phyloP scores from a whole-genome alignment of 2,329 filamentous ascomycete genomes.

The Byssothecium circinans region DNA sequence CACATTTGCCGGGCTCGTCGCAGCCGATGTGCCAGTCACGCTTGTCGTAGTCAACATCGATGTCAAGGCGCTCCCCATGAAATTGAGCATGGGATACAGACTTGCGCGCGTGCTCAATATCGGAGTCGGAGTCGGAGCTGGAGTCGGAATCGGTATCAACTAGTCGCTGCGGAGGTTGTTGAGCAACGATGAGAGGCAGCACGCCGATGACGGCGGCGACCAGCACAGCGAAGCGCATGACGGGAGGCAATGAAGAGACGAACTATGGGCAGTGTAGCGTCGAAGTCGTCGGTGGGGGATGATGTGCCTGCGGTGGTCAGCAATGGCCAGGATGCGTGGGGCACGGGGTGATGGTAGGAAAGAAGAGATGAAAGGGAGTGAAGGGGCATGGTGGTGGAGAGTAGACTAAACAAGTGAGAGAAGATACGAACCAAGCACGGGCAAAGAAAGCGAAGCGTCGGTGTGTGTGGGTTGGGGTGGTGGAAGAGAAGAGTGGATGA shows the following conservation, averaged over 20 bases:
- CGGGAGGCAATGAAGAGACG: not conserved
- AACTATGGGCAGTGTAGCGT: not conserved
- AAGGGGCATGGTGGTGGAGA: not conserved
- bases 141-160: not conserved
- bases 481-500: not conserved
- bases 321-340: not conserved
- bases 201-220: not conserved
- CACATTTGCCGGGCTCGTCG: not conserved
- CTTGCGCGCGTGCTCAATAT: too few relatives aligned
- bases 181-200: not conserved
- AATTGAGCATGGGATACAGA: too few relatives aligned
- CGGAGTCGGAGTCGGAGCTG: too few relatives aligned
- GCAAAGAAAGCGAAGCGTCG: too few relatives aligned
- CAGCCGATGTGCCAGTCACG: constrained; percentile 11
- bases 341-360: not conserved
- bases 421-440: not conserved
- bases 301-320: not conserved
- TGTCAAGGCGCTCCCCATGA: too few relatives aligned
- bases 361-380: not conserved
- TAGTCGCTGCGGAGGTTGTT: not conserved
- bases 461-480: not conserved
- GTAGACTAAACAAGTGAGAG: too few relatives aligned
- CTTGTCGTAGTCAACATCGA: not conserved
- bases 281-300: not conserved
- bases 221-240: constrained; percentile 2